Evolutionary conservation across 1,284 basidiomycete genomes (phyloP).

Genomic region (Malassezia yamatoensis): DNA sequence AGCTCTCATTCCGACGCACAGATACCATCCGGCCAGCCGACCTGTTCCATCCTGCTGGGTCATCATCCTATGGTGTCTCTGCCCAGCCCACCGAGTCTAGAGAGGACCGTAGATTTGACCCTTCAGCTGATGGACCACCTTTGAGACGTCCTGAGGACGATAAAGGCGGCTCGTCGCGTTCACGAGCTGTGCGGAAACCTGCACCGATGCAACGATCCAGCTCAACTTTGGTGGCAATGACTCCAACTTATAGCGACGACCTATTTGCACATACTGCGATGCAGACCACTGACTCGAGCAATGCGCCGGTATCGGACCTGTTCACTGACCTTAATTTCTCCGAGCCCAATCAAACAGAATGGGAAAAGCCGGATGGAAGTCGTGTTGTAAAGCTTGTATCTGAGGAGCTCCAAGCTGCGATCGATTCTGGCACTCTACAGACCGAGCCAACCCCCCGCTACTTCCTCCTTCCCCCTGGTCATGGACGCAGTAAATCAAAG

Average conservation of each 20-base stretch:
- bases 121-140: no score
- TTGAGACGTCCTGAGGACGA: neutral
- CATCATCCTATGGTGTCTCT: neutral
- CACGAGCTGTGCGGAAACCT: slow-evolving; percentile 3
- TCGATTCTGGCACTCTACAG: slow-evolving; percentile 35
- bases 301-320: slow-evolving; percentile 4
- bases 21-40: slow-evolving; percentile 45
- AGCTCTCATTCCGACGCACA: slow-evolving; percentile 7
- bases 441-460: slow-evolving; percentile 38
- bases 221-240: neutral
- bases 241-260: slow-evolving; percentile 15
- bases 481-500: slow-evolving; percentile 33
- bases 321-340: slow-evolving; percentile 7
- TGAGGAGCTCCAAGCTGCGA: slow-evolving; percentile 40
- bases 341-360: slow-evolving; percentile 25
- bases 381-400: slow-evolving; percentile 43
- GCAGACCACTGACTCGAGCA: neutral
- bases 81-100: no score
- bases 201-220: neutral
- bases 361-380: slow-evolving; percentile 42
- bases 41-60: slow-evolving; percentile 22
- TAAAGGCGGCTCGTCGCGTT: neutral
- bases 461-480: slow-evolving; percentile 39
- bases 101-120: no score
- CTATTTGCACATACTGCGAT: slow-evolving; percentile 8